A percentile compares a stretch with the other conserved stretches of the same genome.
These are phyloP conservation scores for Grosmannia huntii DNA, from an alignment of 2,329 filamentous ascomycete species.

Conservation along the genomic window DNA sequence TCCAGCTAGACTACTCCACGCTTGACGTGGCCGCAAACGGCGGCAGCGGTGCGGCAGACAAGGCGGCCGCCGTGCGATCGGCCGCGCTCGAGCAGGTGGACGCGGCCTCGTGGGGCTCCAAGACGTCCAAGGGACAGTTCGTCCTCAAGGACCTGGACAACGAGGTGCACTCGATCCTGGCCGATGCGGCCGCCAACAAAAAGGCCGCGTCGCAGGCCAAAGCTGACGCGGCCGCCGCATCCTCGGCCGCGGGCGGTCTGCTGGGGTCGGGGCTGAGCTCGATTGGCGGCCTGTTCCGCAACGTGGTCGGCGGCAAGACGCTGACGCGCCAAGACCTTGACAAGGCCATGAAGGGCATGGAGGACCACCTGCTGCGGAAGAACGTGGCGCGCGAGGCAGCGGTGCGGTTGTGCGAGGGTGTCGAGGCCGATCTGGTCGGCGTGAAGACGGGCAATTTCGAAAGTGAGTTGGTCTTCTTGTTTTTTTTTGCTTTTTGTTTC, in stretches of 20 bases:
- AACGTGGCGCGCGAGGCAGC: slow-evolving; percentile 94
- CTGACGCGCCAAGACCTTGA: slow-evolving; percentile 80
- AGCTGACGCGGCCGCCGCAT: slow-evolving; percentile 19
- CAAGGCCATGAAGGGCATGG: slow-evolving; percentile 90
- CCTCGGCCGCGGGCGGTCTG: slow-evolving; percentile 37
- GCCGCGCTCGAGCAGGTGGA: slow-evolving; percentile 62
- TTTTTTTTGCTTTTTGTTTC: slow-evolving; percentile 9
- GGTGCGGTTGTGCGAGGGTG: slow-evolving; percentile 77
- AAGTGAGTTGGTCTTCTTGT: slow-evolving; percentile 27
- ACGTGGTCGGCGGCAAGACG: slow-evolving; percentile 88
- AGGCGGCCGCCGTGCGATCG: slow-evolving; percentile 22
- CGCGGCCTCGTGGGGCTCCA: slow-evolving; percentile 70
- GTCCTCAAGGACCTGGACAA: slow-evolving; percentile 87
- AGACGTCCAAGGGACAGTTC: slow-evolving; percentile 86
- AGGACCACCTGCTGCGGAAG: slow-evolving; percentile 86
- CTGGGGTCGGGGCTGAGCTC: slow-evolving; percentile 70
- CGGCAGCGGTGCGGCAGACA: slow-evolving; percentile 26
- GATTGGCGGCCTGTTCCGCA: slow-evolving; percentile 80
- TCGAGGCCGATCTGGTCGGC: slow-evolving; percentile 79
- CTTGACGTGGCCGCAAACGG: slow-evolving; percentile 41
- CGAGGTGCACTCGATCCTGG: slow-evolving; percentile 81
- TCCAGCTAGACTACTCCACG: slow-evolving; percentile 82
- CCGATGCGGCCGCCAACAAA: slow-evolving; percentile 47
- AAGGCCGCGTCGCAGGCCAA: slow-evolving; percentile 23
- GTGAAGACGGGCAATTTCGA: slow-evolving; percentile 90